phyloP scores from a whole-genome alignment of 2,329 filamentous ascomycete genomes.

The Didymella lethalis region DNA sequence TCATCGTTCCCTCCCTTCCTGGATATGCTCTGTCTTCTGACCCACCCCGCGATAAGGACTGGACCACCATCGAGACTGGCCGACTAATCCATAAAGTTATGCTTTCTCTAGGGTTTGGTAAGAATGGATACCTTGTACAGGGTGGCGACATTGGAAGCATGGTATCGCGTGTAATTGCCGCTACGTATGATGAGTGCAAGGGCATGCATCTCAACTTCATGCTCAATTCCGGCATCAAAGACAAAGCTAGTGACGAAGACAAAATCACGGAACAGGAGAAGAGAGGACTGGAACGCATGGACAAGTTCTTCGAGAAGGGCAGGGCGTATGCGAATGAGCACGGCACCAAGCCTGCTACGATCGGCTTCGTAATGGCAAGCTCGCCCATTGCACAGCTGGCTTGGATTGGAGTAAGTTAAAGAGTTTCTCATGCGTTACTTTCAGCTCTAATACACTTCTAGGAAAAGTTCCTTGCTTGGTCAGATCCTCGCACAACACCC shows the following conservation, averaged over 20 bases:
- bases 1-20: slow-evolving; percentile 64
- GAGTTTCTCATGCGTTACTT: neutral
- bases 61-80: slow-evolving; percentile 51
- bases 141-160: slow-evolving; percentile 65
- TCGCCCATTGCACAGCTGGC: slow-evolving; percentile 65
- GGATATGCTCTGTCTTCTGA: slow-evolving; percentile 62
- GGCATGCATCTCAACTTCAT: slow-evolving; percentile 49
- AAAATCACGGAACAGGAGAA: slow-evolving; percentile 48
- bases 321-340: slow-evolving; percentile 62
- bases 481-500: slow-evolving; percentile 51
- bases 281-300: slow-evolving; percentile 47
- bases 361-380: slow-evolving; percentile 62
- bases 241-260: slow-evolving; percentile 28
- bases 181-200: slow-evolving; percentile 57
- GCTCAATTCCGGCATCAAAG: slow-evolving; percentile 29
- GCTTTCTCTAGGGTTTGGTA: slow-evolving; percentile 60
- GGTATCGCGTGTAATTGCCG: slow-evolving; percentile 55
- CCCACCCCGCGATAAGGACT: slow-evolving; percentile 58
- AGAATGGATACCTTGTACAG: slow-evolving; percentile 60
- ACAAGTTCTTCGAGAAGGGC: slow-evolving; percentile 54
- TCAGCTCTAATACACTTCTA: neutral
- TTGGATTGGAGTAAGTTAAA: slow-evolving; percentile 58
- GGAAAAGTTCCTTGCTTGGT: slow-evolving; percentile 65
- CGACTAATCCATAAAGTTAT: slow-evolving; percentile 61
- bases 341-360: slow-evolving; percentile 63